Evolutionary conservation across 2,329 filamentous ascomycete genomes (phyloP).

Genomic region (Periconia sp.): DNA sequence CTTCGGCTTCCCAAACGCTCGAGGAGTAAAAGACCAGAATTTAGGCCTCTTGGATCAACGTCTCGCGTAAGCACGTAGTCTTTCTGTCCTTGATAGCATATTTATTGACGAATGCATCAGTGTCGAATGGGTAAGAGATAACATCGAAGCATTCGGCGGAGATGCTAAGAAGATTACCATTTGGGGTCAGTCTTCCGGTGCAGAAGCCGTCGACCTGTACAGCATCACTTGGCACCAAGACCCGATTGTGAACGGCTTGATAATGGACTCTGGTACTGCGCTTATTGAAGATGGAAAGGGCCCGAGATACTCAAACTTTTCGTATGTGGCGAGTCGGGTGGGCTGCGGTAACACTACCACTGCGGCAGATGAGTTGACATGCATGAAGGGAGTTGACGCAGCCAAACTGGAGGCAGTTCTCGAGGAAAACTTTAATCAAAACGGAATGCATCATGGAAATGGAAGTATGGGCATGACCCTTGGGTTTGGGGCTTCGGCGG

Average conservation of each 20-base stretch:
- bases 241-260: conserved; percentile 53
- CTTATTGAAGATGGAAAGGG: conserved; percentile 3
- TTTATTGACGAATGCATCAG: too few relatives aligned
- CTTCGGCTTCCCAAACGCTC: conserved; percentile 38
- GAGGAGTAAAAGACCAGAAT: conserved; percentile 37
- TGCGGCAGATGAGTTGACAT: conserved; percentile 28
- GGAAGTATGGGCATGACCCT: too few relatives aligned
- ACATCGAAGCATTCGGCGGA: conserved; percentile 45
- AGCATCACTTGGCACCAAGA: conserved; percentile 52
- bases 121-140: conserved; percentile 45
- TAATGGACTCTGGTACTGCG: conserved; percentile 38
- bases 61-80: conserved; percentile 36
- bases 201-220: conserved; percentile 40
- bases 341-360: conserved; percentile 9
- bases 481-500: conserved; percentile 18
- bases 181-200: conserved; percentile 41
- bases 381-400: conserved; percentile 37
- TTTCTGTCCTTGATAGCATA: too few relatives aligned
- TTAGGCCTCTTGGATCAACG: conserved; percentile 44
- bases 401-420: conserved; percentile 34
- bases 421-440: conserved; percentile 46
- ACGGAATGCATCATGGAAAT: too few relatives aligned
- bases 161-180: conserved; percentile 39
- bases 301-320: conserved; percentile 15
- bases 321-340: conserved; percentile 12